Evolutionary conservation across 495 filamentous ascomycete species (phyloP), one percentile per base, ranked within the genome.

Genomic region (Bacidia rubella): DNA sequence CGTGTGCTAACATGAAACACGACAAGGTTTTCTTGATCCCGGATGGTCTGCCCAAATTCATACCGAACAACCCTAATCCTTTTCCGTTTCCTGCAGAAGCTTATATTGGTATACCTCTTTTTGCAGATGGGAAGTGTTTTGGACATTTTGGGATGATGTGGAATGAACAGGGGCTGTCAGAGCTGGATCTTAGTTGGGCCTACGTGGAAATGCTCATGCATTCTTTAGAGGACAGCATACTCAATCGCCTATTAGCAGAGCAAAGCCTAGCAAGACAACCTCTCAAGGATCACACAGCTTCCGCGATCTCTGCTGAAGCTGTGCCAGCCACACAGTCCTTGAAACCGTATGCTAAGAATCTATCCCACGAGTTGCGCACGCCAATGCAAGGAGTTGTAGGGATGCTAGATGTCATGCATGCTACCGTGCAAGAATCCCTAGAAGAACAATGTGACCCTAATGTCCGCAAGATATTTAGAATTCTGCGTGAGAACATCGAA

Each of bases 371-470:
- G 63, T 66, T 90, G 17, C 73, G 86, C 52, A 90, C 85, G 10
- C 85, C 85, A 1, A 90, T 90, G 85, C 85, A 90, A 63, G 85
- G 85, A 17, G 82, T 90, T 32, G 83, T 90, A 4, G 85, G 85
- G 3, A 88, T 88, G 85, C 68, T 90, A 25, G 85, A 90, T 68
- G 81, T 90, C 44, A 88, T 90, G 85, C 81, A 87, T 61, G 80
- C 83, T 10, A 87, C 80, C 1, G 80, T 88, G 7, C 70, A 83
- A 27, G 85, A 90, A 59, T 81, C 81, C 3, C 74, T 80, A 24
- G 76, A 79, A 54, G 69, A 65, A 35, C 73, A 76, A 59, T 68
- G 67, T 3, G 73, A 76, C 45, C 58, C 73, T 12, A 68, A 68
- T 42, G 65, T 77, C 3, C 69, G 73, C 19, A 64, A 66, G 25